phyloP scores from a whole-genome alignment of 306 rosid species.

The Vicia faba region DNA sequence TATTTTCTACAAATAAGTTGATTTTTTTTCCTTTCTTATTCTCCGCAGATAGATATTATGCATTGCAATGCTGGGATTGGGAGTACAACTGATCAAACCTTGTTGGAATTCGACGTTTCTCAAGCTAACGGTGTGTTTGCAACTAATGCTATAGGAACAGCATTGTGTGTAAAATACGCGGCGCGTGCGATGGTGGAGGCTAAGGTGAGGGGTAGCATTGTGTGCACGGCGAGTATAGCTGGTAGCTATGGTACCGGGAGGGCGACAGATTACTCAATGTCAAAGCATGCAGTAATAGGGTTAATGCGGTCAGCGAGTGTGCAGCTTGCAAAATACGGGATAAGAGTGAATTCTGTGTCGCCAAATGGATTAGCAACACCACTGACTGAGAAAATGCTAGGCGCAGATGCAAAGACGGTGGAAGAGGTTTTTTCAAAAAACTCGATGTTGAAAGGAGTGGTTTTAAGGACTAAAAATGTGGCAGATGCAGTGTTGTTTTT shows the following conservation, averaged over 20 bases:
- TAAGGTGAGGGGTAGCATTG: conserved; percentile 52
- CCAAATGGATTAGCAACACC: conserved; percentile 51
- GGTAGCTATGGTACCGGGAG: not conserved
- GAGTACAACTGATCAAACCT: conserved; percentile 31
- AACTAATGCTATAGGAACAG: conserved; percentile 45
- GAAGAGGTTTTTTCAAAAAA: not conserved
- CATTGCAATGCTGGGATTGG: conserved; percentile 52
- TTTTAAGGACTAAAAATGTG: conserved; percentile 37
- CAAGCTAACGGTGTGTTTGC: conserved; percentile 34
- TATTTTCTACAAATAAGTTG: too few relatives aligned
- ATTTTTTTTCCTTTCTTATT: not conserved
- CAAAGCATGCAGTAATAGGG: conserved; percentile 59
- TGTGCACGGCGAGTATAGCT: conserved; percentile 48
- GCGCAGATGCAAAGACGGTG: not conserved
- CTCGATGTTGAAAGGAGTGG: conserved; percentile 44
- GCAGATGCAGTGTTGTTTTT: conserved; percentile 55
- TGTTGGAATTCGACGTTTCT: conserved; percentile 49
- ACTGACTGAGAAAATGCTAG: not conserved
- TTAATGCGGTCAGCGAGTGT: conserved; percentile 48
- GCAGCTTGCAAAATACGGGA: conserved; percentile 50
- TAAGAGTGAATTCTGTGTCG: conserved; percentile 59
- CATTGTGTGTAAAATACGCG: conserved; percentile 52
- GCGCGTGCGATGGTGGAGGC: conserved; percentile 55
- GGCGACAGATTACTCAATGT: conserved; percentile 43
- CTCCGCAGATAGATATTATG: conserved; percentile 47